Percentiles rank a stretch among this genome's conserved stretches.
These are phyloP conservation scores for Pyrus pyrifolia DNA, from an alignment of 306 rosid species.

Conservation along the genomic window DNA sequence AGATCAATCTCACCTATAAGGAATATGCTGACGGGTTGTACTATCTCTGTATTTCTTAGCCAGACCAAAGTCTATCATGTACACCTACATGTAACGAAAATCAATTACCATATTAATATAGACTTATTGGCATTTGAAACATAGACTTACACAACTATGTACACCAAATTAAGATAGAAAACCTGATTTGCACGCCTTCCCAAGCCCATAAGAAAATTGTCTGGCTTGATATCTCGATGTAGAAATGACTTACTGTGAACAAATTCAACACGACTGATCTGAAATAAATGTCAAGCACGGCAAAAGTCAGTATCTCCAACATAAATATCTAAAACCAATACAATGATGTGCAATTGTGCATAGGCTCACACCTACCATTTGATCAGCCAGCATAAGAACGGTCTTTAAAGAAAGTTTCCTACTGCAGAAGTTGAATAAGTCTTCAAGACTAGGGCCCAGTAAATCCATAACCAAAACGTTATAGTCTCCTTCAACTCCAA, in stretches of 20 bases:
- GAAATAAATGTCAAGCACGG: slow-evolving; percentile 1
- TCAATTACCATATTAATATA: slow-evolving; percentile 14
- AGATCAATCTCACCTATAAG: slow-evolving; percentile 67
- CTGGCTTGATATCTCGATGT: slow-evolving; percentile 96
- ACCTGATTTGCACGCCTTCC: slow-evolving; percentile 99
- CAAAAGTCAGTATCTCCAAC: background rate
- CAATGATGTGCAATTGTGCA: background rate
- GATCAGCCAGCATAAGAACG: slow-evolving; percentile 96
- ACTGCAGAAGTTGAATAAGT: slow-evolving; percentile 89
- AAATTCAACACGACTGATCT: slow-evolving; percentile 94
- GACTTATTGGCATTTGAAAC: background rate
- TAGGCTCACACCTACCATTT: slow-evolving; percentile 57
- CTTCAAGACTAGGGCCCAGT: slow-evolving; percentile 98
- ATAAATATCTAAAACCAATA: background rate
- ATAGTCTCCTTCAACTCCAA: slow-evolving; percentile 95
- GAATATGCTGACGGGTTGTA: slow-evolving; percentile 90
- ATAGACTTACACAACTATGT: background rate
- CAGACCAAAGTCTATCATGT: slow-evolving; percentile 85
- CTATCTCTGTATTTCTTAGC: slow-evolving; percentile 94
- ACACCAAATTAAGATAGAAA: background rate
- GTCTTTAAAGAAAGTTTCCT: slow-evolving; percentile 89
- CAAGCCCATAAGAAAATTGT: slow-evolving; percentile 93
- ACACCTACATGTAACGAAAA: slow-evolving; percentile 24
- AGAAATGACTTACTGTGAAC: slow-evolving; percentile 86
- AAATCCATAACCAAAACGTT: slow-evolving; percentile 93